Evolutionary conservation across 2,329 filamentous ascomycete genomes (phyloP), one percentile per base, ranked within the genome.

Genomic region (Penicillium expansum): DNA sequence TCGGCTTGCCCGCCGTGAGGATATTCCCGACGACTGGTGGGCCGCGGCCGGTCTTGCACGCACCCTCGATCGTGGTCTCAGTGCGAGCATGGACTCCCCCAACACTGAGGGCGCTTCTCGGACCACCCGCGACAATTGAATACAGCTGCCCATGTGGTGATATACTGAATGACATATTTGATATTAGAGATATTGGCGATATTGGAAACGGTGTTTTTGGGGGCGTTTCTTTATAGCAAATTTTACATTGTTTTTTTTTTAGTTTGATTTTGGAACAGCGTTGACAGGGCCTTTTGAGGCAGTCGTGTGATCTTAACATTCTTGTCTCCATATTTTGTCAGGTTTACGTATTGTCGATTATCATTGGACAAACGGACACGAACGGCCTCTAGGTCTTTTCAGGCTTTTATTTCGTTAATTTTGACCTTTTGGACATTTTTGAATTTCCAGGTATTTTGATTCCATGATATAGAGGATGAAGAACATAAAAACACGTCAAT

Each of bases 11-110:
- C 81, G 83, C 18, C 80, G 89, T 24, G 83, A 90, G 67, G 89
- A 92, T 65, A 88, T 94, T 52, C 88, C 90, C 0, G 90, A 94
- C 59, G 86, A 91, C 62, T 92, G 88, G 86, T 95, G 91, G 91
- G 84, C 84, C 57, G 82, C 84, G 66, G 86, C 82, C 57, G 88
- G 88, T 41, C 80, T 90, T 61, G 86, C 80, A 67, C 83, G 86
- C 61, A 86, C 80, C 14, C 65, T 75, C 38, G 66, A 67, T 49
- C 69, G 68, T 29, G 66, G 70, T 50, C 59, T 71, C 41, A 66
- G 63, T 49, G 61, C 62, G 24, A 63, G 60, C 24, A 58, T 70
- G n/a, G 66, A 67, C 22, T 51, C 58, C 27, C 62, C 62, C 22
- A 60, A 61, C 18, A 58, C 62, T n/a, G 64, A 67, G 18, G 54